Evolutionary conservation across 768 basidiomycete species (phyloP), one percentile per base, ranked within the genome.

Genomic region (Cystofilobasidium ferigula): DNA sequence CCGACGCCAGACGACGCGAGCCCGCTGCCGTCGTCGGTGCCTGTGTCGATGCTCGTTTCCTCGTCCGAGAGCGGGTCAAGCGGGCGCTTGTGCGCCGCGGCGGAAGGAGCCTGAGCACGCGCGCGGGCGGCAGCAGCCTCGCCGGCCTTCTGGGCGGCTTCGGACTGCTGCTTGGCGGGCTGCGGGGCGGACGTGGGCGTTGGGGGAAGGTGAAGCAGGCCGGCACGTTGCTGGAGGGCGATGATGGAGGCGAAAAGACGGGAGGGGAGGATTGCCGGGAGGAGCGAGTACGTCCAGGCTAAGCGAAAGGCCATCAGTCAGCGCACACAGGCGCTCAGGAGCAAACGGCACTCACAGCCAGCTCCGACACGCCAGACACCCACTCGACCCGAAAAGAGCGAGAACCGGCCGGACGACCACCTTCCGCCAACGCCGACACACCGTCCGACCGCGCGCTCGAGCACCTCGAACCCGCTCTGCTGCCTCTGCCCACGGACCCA

Each of bases 201-300:
- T 24, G 61, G 2, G n/a, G 30, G 16, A 62, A n/a, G 5, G 45
- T 13, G 13, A 35, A n/a, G 61, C 16, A 34, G 32, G 32, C 32
- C 42, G 47, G 34, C 43, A 7, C 47, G 38, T 3, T 14, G 51
- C 28, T 24, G 51, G 6, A 48, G 26, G 32, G 43, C 38, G 61
- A 51, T 28, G 13, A 48, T 2, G 32, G 36, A 16, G 1, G 47
- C 30, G 40, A 45, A 40, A 22, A 57, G 30, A 26, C 14, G 43
- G 24, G 63, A 42, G 1, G 63, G 63, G 12, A 64, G 51, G 28
- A 64, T 14, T 6, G 57, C 30, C 5, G 51, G 54, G 16, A 64
- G 28, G 54, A 57, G 32, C 10, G 63, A 35, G 63, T 64, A 64
- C 28, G 63, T 64, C 54, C 57, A 64, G 34, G 63, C 63, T 64